Percentiles rank a stretch among this genome's conserved stretches.
phyloP scores from a whole-genome alignment of 1,139 yeast genomes.

The Pneumocystis canis region DNA sequence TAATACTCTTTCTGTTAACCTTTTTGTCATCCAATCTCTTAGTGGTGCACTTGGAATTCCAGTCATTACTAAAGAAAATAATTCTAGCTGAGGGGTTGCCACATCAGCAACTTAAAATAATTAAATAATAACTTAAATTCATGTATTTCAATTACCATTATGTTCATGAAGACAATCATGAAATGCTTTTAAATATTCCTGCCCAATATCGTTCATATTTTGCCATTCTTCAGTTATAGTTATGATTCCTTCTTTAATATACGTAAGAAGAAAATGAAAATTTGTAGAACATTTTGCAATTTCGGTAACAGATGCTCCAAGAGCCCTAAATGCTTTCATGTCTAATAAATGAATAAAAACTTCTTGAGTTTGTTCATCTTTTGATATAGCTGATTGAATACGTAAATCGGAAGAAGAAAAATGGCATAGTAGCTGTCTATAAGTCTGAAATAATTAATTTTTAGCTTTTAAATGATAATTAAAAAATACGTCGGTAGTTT shows the following conservation, averaged over 20 bases:
- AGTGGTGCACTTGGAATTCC: slow-evolving; percentile 23
- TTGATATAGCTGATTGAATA: background rate
- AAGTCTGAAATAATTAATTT: background rate
- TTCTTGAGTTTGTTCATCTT: background rate
- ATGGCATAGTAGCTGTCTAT: background rate
- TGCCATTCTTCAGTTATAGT: slow-evolving; percentile 12
- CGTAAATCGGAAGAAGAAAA: background rate
- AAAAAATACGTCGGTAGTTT: background rate
- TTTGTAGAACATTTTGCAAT: background rate
- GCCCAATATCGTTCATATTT: slow-evolving; percentile 4
- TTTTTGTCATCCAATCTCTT: slow-evolving; percentile 34
- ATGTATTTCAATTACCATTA: background rate
- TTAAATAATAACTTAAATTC: background rate
- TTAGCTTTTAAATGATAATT: background rate
- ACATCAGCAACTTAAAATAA: background rate
- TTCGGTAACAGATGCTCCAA: background rate
- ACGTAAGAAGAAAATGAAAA: slow-evolving; percentile 6
- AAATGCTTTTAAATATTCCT: background rate
- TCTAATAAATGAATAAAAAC: background rate
- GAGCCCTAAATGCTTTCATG: background rate
- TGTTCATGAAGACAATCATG: background rate
- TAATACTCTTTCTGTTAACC: slow-evolving; percentile 38
- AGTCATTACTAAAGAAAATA: slow-evolving; percentile 15
- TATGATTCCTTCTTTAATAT: slow-evolving; percentile 11
- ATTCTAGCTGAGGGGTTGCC: slow-evolving; percentile 3